phyloP scores from a whole-genome alignment of 495 filamentous ascomycete species.

The Hyphodiscus hymeniophilus region DNA sequence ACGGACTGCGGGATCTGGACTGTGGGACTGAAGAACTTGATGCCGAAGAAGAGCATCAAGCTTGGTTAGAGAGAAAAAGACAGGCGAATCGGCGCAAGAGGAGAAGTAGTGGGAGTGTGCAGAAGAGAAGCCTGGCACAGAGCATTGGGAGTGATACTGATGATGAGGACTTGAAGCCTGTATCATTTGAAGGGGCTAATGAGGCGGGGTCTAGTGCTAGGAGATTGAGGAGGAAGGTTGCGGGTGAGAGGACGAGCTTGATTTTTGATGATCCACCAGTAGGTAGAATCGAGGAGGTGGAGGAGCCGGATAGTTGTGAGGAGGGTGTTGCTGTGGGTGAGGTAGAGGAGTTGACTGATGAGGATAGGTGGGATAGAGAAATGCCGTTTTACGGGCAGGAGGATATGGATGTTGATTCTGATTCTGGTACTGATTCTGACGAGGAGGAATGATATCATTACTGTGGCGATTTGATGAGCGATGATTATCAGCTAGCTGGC shows the following conservation, averaged over 20 bases:
- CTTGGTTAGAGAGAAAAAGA: constrained; percentile 8
- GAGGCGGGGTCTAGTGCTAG: constrained; percentile 37
- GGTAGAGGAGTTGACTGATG: constrained; percentile 11
- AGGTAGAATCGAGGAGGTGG: constrained; percentile 39
- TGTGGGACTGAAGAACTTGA: constrained; percentile 7
- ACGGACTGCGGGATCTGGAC: constrained; percentile 9
- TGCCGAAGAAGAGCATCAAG: constrained; percentile 3
- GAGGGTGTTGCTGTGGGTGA: constrained; percentile 30
- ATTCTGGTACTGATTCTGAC: constrained; percentile 25
- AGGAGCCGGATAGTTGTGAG: constrained; percentile 42
- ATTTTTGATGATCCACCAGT: constrained; percentile 41
- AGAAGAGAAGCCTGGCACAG: constrained; percentile 45
- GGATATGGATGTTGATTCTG: constrained; percentile 27
- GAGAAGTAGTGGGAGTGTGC: constrained; percentile 43
- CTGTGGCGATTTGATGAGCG: constrained; percentile 6
- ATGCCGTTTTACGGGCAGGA: constrained; percentile 43
- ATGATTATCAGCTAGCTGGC: background rate
- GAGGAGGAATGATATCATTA: constrained; percentile 14
- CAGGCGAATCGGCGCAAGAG: constrained; percentile 28
- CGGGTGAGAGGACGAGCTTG: constrained; percentile 37
- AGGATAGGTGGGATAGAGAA: constrained; percentile 23
- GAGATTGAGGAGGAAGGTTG: constrained; percentile 37
- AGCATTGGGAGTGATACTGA: constrained; percentile 46
- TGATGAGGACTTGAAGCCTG: constrained; percentile 39
- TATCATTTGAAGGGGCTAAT: constrained; percentile 19